These are phyloP conservation scores for Picochlorum sp. DNA, from an alignment of 139 green algal species.

Conservation along the genomic window DNA sequence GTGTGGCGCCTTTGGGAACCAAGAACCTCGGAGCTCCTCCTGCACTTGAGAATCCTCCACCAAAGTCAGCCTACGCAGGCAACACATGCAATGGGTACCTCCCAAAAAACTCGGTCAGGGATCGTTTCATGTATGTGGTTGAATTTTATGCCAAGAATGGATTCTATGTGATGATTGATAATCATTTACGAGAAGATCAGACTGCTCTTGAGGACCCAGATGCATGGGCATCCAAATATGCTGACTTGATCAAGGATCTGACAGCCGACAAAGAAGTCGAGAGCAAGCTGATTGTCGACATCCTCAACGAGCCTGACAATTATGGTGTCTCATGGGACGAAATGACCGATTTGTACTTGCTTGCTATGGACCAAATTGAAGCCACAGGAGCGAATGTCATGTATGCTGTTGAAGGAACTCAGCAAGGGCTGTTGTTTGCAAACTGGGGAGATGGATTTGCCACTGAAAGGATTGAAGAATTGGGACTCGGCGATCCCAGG, in stretches of 20 bases:
- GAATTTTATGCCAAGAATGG: constrained; percentile 39
- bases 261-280: neutral
- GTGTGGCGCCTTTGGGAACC: neutral
- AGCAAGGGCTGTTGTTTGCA: constrained; percentile 10
- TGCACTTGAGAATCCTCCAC: neutral
- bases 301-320: neutral
- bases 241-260: constrained; percentile 10
- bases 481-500: constrained; percentile 24
- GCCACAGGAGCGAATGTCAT: neutral
- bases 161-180: constrained; percentile 50
- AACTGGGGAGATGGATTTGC: constrained; percentile 29
- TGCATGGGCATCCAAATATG: neutral
- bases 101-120: neutral
- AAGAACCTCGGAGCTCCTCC: neutral
- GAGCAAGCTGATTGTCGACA: neutral
- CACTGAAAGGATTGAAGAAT: constrained; percentile 9
- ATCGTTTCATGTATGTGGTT: constrained; percentile 41
- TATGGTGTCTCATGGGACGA: neutral
- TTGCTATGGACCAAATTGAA: constrained; percentile 17
- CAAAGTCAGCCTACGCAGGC: neutral
- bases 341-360: neutral
- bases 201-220: neutral
- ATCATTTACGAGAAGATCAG: constrained; percentile 21
- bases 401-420: constrained; percentile 17
- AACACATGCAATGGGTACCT: constrained; percentile 1